Conservation (phyloP, 2,329 filamentous ascomycete species). For the Eurotiales sp. region DNA sequence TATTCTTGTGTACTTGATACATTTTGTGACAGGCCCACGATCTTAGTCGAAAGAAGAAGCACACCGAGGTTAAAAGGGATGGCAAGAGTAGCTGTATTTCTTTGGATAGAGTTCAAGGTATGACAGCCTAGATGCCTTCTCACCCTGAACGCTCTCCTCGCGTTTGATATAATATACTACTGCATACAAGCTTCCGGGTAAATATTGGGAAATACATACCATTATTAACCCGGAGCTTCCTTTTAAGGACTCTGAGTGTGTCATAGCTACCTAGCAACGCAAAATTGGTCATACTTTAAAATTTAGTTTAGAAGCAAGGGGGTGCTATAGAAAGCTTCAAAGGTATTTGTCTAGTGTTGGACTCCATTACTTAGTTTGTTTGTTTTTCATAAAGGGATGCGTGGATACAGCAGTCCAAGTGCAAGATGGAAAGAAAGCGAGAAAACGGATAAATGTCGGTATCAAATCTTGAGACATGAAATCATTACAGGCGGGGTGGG, state of each 20-base stretch:
- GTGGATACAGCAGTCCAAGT: not conserved
- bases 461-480: slow-evolving; percentile 13
- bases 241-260: not conserved
- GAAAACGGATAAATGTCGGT: slow-evolving; percentile 4
- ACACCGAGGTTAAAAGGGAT: too few species aligned
- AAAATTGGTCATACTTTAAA: not conserved
- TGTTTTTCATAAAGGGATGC: not conserved
- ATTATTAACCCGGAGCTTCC: not conserved
- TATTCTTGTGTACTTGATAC: too few species aligned
- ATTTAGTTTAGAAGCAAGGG: not conserved
- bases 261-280: slow-evolving; percentile 2
- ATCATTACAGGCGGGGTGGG: slow-evolving; percentile 7
- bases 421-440: too few species aligned
- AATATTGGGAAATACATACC: not conserved
- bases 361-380: not conserved
- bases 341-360: not conserved
- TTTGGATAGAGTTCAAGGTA: too few species aligned
- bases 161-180: too few species aligned
- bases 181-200: too few species aligned
- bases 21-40: too few species aligned
- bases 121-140: too few species aligned
- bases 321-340: not conserved
- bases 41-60: too few species aligned
- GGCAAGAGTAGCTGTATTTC: too few species aligned
- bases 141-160: too few species aligned